Evolutionary conservation across 1,284 basidiomycete species (phyloP).

Genomic region (Austroboletus novae-zelandiae): DNA sequence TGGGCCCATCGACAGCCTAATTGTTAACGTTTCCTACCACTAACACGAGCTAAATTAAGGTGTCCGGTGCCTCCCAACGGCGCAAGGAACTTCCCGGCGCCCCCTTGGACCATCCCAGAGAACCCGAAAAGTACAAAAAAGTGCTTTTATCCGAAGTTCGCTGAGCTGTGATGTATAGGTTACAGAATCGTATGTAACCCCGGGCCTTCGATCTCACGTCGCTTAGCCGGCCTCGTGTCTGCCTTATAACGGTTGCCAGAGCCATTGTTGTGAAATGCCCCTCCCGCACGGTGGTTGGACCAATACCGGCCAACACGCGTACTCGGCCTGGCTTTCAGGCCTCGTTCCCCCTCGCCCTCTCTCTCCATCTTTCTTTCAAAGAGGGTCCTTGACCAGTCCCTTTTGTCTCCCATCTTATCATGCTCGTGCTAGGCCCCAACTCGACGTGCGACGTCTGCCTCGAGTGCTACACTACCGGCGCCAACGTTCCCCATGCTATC

Average conservation of each 20-base stretch:
- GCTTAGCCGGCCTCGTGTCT: conserved; percentile 34
- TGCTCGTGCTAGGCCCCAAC: conserved; percentile 45
- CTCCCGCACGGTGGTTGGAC: conserved; percentile 22
- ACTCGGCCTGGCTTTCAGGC: conserved; percentile 27
- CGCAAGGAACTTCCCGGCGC: conserved; percentile 16
- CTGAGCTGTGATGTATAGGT: conserved; percentile 5
- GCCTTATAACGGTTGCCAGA: conserved; percentile 31
- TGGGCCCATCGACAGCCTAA: not conserved
- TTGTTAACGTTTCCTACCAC: too few relatives aligned
- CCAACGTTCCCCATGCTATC: conserved; percentile 40
- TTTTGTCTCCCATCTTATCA: conserved; percentile 23
- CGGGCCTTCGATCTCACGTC: conserved; percentile 30
- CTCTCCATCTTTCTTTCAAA: not conserved
- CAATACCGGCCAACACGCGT: conserved; percentile 29
- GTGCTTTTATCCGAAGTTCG: conserved; percentile 10
- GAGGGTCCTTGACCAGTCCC: conserved; percentile 37
- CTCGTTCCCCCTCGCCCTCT: conserved; percentile 1
- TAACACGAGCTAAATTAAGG: too few relatives aligned
- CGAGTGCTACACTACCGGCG: conserved; percentile 38
- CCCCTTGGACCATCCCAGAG: conserved; percentile 16
- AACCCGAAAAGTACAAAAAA: conserved; percentile 29
- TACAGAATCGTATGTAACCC: conserved; percentile 16
- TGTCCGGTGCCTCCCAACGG: conserved; percentile 3
- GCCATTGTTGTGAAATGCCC: conserved; percentile 16
- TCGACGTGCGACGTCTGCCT: conserved; percentile 51